These are phyloP conservation scores for Penicillium cinerascens DNA, from an alignment of 495 filamentous ascomycete genomes.

Conservation along the genomic window DNA sequence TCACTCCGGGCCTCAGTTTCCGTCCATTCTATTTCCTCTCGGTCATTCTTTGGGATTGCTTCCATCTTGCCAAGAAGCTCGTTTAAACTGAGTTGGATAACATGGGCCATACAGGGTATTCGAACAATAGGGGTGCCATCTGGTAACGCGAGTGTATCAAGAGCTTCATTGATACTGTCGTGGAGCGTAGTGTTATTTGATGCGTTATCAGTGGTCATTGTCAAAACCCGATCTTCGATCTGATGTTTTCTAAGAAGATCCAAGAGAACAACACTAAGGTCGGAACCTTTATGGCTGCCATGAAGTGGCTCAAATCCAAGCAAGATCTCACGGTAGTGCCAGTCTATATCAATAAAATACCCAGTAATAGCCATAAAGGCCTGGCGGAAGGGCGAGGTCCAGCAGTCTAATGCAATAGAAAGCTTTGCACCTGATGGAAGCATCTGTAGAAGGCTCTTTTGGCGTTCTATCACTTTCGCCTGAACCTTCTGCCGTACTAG, in stretches of 20 bases:
- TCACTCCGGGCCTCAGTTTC: no score
- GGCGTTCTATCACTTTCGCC: no score
- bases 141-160: background rate
- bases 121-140: conserved; percentile 4
- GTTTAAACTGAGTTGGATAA: conserved; percentile 15
- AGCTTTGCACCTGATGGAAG: background rate
- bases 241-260: background rate
- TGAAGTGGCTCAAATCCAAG: background rate
- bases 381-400: background rate
- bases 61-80: conserved; percentile 12
- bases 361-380: no score
- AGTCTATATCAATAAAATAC: no score
- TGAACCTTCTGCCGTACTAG: no score
- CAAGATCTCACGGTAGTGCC: no score
- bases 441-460: no score
- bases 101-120: conserved; percentile 12
- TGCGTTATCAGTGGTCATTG: conserved; percentile 15
- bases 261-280: background rate
- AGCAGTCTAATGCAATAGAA: background rate
- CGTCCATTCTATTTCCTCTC: background rate
- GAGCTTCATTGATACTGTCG: background rate
- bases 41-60: conserved; percentile 7
- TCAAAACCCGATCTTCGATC: conserved; percentile 2
- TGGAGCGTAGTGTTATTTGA: conserved; percentile 18
- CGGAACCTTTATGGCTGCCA: background rate